These are phyloP conservation scores for Mycena pura DNA, from an alignment of 768 basidiomycete species.

Conservation along the genomic window DNA sequence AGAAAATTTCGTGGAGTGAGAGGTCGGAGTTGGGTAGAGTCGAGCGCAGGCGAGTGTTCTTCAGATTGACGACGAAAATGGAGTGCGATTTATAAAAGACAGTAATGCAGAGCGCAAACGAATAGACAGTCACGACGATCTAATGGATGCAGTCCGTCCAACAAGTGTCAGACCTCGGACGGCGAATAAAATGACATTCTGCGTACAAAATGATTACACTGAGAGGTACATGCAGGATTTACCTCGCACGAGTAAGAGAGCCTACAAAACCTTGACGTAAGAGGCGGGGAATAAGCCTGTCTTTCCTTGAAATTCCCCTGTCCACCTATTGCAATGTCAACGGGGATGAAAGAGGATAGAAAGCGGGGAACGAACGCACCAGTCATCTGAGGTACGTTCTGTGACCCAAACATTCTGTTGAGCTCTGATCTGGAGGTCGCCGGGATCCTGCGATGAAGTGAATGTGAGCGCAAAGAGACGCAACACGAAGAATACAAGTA, in stretches of 20 bases:
- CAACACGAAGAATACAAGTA: constrained; percentile 33
- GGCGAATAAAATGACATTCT: no score
- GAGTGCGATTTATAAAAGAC: no score
- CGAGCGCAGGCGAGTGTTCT: no score
- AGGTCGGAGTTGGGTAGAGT: no score
- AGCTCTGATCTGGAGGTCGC: constrained; percentile 66
- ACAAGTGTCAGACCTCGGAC: no score
- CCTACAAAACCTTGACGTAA: constrained; percentile 66
- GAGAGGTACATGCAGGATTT: no score
- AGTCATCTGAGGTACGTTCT: constrained; percentile 75
- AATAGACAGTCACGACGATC: no score
- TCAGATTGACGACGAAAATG: no score
- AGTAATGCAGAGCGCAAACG: no score
- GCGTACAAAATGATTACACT: no score
- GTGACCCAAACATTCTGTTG: constrained; percentile 67
- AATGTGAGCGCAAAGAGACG: neutral
- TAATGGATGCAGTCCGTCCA: no score
- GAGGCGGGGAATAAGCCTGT: constrained; percentile 72
- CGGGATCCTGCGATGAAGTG: constrained; percentile 59
- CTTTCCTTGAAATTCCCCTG: constrained; percentile 63
- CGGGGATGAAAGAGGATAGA: constrained; percentile 5
- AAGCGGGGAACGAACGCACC: constrained; percentile 54
- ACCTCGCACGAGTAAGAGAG: neutral
- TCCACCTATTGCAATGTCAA: constrained; percentile 58
- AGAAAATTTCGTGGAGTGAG: no score